These are phyloP conservation scores for Sequoiadendron giganteum DNA, from an alignment of 75 land plant genomes.

Conservation along the genomic window DNA sequence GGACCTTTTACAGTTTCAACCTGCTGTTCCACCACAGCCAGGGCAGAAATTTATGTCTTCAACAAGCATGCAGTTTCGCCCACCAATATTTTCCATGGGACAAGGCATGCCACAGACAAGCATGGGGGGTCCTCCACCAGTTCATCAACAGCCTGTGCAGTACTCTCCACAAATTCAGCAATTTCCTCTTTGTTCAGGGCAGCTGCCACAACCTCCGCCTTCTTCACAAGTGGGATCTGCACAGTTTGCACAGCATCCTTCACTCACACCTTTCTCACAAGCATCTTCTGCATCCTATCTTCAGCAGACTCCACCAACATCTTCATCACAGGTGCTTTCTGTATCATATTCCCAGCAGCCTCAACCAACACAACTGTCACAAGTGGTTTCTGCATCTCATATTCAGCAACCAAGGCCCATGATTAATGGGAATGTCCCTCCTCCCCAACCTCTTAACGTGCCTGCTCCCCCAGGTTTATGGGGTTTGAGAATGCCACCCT, in stretches of 20 bases:
- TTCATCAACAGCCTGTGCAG: conserved; percentile 31
- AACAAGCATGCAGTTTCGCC: conserved; percentile 44
- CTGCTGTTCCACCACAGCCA: conserved; percentile 35
- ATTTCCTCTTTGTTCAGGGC: conserved; percentile 31
- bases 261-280: conserved; percentile 13
- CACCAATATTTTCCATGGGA: conserved; percentile 9
- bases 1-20: conserved; percentile 60
- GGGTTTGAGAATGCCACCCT: conserved; percentile 27
- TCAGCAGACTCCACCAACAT: conserved; percentile 10
- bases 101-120: conserved; percentile 31
- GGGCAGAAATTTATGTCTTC: conserved; percentile 49
- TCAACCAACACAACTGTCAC: not conserved
- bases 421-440: conserved; percentile 13
- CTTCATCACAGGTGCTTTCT: conserved; percentile 2
- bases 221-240: conserved; percentile 34
- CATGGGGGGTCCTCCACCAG: conserved; percentile 31
- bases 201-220: conserved; percentile 30
- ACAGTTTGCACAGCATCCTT: conserved; percentile 25
- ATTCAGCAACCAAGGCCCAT: not conserved
- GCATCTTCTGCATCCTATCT: conserved; percentile 23
- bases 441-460: conserved; percentile 17
- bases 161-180: conserved; percentile 57
- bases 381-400: not conserved
- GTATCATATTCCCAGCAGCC: conserved; percentile 3
- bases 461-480: conserved; percentile 31